These are phyloP conservation scores for Acer negundo DNA, from an alignment of 345 rosid species.

Conservation along the genomic window DNA sequence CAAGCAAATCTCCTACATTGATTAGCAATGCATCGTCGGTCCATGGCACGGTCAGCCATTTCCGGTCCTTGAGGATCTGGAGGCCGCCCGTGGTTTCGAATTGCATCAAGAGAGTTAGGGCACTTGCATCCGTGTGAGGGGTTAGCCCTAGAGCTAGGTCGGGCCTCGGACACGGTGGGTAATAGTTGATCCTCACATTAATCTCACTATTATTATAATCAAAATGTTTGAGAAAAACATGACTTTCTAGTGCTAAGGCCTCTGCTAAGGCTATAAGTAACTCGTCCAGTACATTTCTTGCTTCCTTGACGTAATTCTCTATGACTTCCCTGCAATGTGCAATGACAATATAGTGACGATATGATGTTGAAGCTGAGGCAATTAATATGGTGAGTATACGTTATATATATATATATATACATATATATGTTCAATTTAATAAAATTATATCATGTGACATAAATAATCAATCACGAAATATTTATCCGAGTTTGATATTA, in stretches of 20 bases:
- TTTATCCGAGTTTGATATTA: too few species aligned
- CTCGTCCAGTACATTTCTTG: slow-evolving; percentile 22
- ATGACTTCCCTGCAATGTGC: slow-evolving; percentile 14
- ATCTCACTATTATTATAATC: slow-evolving; percentile 16
- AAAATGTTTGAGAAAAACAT: slow-evolving; percentile 17
- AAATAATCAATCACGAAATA: too few species aligned
- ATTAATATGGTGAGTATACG: too few species aligned
- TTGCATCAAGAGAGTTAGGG: slow-evolving; percentile 33
- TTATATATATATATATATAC: too few species aligned
- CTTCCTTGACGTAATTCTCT: slow-evolving; percentile 11
- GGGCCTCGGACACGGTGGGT: slow-evolving; percentile 41
- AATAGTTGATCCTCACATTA: slow-evolving; percentile 32
- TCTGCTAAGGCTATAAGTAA: slow-evolving; percentile 26
- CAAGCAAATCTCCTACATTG: slow-evolving; percentile 27
- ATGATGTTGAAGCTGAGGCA: background rate
- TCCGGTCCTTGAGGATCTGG: slow-evolving; percentile 9
- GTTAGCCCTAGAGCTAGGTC: slow-evolving; percentile 36
- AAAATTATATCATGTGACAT: too few species aligned
- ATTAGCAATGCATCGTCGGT: slow-evolving; percentile 19
- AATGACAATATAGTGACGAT: background rate
- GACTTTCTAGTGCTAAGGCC: slow-evolving; percentile 17
- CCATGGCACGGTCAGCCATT: slow-evolving; percentile 27
- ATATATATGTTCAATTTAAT: too few species aligned
- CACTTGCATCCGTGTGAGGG: slow-evolving; percentile 40
- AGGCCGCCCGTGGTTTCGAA: slow-evolving; percentile 2